Evolutionary conservation across 352 stramenopile genomes (phyloP), one percentile per base, ranked within the genome.

Genomic region (Phytophthora cryptogea): DNA sequence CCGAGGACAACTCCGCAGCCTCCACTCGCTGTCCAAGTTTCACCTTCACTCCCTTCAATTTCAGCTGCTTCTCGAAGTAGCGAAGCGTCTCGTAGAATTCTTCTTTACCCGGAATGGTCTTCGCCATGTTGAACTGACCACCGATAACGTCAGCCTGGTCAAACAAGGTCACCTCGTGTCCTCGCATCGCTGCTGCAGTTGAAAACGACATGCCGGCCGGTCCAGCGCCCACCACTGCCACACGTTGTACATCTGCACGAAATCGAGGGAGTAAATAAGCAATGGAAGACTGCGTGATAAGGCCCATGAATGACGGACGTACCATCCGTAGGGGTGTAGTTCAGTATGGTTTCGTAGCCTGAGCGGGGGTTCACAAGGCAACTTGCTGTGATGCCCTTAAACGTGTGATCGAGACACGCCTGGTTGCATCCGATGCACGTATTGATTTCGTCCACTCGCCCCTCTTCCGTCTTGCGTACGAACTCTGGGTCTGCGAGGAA

Each of bases 71-170:
- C 48, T 81, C 59, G 68, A 98, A 99, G 76, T 98, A 99, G 7
- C 96, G 85, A 37, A 99, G 76, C 13, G 96, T 99, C 80, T 99
- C 97, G 66, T 40, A 40, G 60, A 99, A 99, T 66, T 99, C 97
- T 58, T 99, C 95, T 71, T 99, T 99, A 20, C 97, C 96, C 9
- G 97, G 97, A 50, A 99, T 86, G 37, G 79, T 73, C 80, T 99
- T 98, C 36, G 96, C 96, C 86, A 99, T 97, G 67, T 99, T 98
- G 63, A 99, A 99, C 75, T 99, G 95, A 14, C 93, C 94, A 43
- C 94, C 94, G 54, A 98, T 94, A 41, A 82, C 70, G 10, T 80
- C 62, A 2, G 74, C 71, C 55, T 94, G 76, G 58, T 99, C 97
- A 55, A 98, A 98, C 2, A 99, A 74, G 13, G 91, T 98, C 7